Conservation (phyloP, 768 basidiomycete species). For the Boletus subparvulus region DNA sequence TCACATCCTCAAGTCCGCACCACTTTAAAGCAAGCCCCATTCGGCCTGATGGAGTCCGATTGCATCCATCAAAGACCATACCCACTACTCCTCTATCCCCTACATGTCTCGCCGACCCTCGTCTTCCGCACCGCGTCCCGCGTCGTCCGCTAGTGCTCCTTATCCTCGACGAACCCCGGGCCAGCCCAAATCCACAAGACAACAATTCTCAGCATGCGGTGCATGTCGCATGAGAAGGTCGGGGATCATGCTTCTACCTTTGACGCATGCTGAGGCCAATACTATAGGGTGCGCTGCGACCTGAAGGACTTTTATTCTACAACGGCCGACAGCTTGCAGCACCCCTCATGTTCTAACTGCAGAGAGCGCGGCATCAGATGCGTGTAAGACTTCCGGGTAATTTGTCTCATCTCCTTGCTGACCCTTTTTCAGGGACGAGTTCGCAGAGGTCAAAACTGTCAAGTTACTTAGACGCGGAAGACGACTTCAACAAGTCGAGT, state of each 20-base stretch:
- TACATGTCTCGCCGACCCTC: slow-evolving; percentile 62
- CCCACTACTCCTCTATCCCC: slow-evolving; percentile 18
- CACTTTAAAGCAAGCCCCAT: slow-evolving; percentile 17
- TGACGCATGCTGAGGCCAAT: not conserved
- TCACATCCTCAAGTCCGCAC: slow-evolving; percentile 20
- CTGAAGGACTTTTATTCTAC: slow-evolving; percentile 75
- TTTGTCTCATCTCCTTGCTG: not conserved
- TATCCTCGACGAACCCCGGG: slow-evolving; percentile 50
- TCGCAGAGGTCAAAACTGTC: slow-evolving; percentile 86
- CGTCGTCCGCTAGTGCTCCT: slow-evolving; percentile 30
- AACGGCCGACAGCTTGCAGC: slow-evolving; percentile 41
- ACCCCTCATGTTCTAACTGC: slow-evolving; percentile 80
- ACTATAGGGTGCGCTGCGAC: slow-evolving; percentile 82
- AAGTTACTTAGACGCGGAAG: slow-evolving; percentile 80
- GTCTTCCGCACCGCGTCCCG: slow-evolving; percentile 32
- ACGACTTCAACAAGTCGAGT: slow-evolving; percentile 84
- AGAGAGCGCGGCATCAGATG: slow-evolving; percentile 87
- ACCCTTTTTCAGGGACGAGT: slow-evolving; percentile 68
- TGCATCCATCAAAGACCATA: slow-evolving; percentile 22
- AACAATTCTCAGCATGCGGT: slow-evolving; percentile 92
- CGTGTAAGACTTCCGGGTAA: slow-evolving; percentile 64
- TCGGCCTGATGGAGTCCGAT: slow-evolving; percentile 24
- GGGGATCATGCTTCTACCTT: slow-evolving; percentile 9
- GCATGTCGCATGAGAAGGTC: slow-evolving; percentile 89
- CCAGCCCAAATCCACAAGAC: slow-evolving; percentile 74